Conservation (phyloP, 108 stramenopile species). For the Conticribra weissflogii region DNA sequence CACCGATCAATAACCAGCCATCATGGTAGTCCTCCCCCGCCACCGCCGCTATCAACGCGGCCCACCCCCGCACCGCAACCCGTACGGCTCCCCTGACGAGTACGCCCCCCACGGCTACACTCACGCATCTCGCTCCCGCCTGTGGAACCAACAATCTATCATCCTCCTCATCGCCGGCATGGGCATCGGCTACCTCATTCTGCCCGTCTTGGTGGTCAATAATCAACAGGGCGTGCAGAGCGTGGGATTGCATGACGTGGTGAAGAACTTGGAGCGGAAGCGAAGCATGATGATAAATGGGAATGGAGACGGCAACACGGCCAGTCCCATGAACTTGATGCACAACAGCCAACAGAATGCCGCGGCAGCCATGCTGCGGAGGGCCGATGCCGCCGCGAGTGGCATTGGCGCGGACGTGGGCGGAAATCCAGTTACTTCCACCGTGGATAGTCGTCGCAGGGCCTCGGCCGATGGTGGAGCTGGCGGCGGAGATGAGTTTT, state of each 20-base stretch:
- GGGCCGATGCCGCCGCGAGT: constrained; percentile 4
- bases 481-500: constrained; percentile 4
- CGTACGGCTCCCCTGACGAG: constrained; percentile 4
- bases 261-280: constrained; percentile 36
- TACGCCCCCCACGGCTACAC: neutral
- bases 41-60: constrained; percentile 12
- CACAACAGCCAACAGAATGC: constrained; percentile 23
- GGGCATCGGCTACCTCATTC: constrained; percentile 45
- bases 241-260: constrained; percentile 39
- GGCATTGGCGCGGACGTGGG: constrained; percentile 5
- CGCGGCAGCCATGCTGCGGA: constrained; percentile 29
- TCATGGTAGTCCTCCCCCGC: constrained; percentile 21
- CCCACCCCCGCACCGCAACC: neutral
- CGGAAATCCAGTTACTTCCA: constrained; percentile 1
- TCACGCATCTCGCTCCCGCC: neutral
- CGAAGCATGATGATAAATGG: neutral
- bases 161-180: constrained; percentile 40
- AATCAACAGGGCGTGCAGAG: constrained; percentile 6
- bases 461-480: constrained; percentile 2
- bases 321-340: constrained; percentile 44
- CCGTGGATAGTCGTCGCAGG: constrained; percentile 1
- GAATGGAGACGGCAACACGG: neutral
- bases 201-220: constrained; percentile 32
- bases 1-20: no score
- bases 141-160: constrained; percentile 19